Evolutionary conservation across 2,329 filamentous ascomycete genomes (phyloP).

Genomic region (Calonectria multiphialidica): DNA sequence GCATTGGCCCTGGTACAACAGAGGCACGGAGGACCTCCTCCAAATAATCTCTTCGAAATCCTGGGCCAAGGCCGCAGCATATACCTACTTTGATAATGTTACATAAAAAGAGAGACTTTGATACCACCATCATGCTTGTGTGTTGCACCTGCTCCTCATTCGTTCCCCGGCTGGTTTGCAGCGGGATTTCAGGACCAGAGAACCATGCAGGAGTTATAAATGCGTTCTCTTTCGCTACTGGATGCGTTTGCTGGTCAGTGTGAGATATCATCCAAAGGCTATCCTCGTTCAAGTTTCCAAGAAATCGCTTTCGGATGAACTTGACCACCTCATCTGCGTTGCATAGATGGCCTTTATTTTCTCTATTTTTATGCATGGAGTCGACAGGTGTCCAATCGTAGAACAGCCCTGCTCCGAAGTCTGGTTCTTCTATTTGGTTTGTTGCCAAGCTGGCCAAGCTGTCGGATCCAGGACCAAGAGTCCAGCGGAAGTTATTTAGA

Average conservation of each 20-base stretch:
- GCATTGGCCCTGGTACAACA: not conserved
- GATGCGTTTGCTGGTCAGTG: no score
- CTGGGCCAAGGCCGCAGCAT: not conserved
- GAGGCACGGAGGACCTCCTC: not conserved
- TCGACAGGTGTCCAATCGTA: not conserved
- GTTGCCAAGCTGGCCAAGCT: not conserved
- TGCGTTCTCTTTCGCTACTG: no score
- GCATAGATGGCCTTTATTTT: not conserved
- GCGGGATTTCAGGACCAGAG: not conserved
- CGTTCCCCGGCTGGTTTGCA: not conserved
- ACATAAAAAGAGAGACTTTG: not conserved
- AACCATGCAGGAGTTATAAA: no score
- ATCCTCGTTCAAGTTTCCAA: not conserved
- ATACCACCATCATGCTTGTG: not conserved
- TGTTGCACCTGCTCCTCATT: no score
- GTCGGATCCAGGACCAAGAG: not conserved
- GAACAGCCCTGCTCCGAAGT: not conserved
- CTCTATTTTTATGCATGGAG: not conserved
- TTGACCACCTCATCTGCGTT: not conserved
- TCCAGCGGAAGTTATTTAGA: not conserved
- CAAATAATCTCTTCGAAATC: not conserved
- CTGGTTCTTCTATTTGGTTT: not conserved
- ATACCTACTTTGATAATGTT: not conserved
- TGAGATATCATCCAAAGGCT: not conserved
- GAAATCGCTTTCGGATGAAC: not conserved